A percentile compares a stretch with the other conserved stretches of the same genome.
Evolutionary conservation across 306 rosid genomes (phyloP).

Genomic region (Rosa lucieae): DNA sequence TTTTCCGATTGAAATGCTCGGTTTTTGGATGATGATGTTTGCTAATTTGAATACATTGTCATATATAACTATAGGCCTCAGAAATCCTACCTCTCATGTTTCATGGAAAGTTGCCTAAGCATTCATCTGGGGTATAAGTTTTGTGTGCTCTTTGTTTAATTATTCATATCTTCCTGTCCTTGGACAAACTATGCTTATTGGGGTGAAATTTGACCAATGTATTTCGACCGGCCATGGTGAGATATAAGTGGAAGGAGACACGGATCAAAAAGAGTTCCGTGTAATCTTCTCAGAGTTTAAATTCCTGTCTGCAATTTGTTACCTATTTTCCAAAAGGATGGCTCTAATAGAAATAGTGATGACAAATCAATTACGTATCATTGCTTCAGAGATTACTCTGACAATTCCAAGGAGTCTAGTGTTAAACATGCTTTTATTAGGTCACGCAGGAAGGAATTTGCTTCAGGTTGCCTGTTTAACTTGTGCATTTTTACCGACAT

Average conservation of each 20-base stretch:
- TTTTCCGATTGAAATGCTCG: neutral
- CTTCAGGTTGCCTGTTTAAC: neutral
- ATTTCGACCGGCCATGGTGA: neutral
- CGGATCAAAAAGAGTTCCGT: neutral
- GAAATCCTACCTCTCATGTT: neutral
- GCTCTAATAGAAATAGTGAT: neutral
- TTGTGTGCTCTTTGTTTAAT: neutral
- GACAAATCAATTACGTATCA: neutral
- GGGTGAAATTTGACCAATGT: neutral
- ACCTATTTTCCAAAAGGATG: neutral
- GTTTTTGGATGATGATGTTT: neutral
- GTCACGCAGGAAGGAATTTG: neutral
- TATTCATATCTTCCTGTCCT: neutral
- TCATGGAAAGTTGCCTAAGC: neutral
- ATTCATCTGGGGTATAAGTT: neutral
- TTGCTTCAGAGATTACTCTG: neutral
- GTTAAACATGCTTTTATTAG: neutral
- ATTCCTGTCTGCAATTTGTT: neutral
- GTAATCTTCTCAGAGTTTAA: neutral
- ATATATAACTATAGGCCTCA: neutral
- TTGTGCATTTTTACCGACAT: conserved; percentile 8
- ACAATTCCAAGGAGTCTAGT: neutral
- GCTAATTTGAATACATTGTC: neutral
- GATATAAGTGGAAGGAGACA: neutral
- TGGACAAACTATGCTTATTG: neutral